A percentile compares a stretch with the other conserved stretches of the same genome.
phyloP scores from a whole-genome alignment of 495 filamentous ascomycete genomes.

The Daldinia vernicosa region DNA sequence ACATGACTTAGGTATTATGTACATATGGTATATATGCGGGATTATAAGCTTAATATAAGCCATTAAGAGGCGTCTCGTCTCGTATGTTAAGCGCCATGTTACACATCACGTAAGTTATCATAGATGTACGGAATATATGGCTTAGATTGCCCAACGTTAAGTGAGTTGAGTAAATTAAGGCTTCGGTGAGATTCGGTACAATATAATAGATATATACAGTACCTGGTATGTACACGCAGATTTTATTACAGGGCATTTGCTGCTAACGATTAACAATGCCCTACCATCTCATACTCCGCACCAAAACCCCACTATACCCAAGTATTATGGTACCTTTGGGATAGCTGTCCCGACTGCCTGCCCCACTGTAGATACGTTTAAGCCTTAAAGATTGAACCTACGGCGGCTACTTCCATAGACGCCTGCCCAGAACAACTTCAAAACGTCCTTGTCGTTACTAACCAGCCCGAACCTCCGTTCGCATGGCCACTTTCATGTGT shows the following conservation, averaged over 20 bases:
- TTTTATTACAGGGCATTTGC: background rate
- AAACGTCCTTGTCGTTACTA: constrained; percentile 9
- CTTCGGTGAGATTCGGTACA: constrained; percentile 10
- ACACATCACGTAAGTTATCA: constrained; percentile 13
- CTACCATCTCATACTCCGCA: background rate
- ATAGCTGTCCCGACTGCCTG: background rate
- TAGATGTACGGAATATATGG: background rate
- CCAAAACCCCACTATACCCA: constrained; percentile 1
- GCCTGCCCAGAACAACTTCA: constrained; percentile 25
- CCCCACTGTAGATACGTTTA: constrained; percentile 13
- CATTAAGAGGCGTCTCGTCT: constrained; percentile 14
- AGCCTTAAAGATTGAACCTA: constrained; percentile 15
- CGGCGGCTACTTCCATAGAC: constrained; percentile 38
- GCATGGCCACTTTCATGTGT: constrained; percentile 35
- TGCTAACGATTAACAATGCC: constrained; percentile 18
- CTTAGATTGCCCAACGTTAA: background rate
- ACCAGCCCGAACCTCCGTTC: constrained; percentile 15
- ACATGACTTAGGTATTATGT: background rate
- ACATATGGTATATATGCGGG: background rate
- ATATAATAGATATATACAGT: too few species aligned
- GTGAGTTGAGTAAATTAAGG: background rate
- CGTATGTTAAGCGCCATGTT: constrained; percentile 33
- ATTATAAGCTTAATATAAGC: background rate
- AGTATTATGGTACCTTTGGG: background rate
- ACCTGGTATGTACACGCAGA: background rate